phyloP scores from a whole-genome alignment of 805 yeast genomes.

The Metschnikowia henanensis region DNA sequence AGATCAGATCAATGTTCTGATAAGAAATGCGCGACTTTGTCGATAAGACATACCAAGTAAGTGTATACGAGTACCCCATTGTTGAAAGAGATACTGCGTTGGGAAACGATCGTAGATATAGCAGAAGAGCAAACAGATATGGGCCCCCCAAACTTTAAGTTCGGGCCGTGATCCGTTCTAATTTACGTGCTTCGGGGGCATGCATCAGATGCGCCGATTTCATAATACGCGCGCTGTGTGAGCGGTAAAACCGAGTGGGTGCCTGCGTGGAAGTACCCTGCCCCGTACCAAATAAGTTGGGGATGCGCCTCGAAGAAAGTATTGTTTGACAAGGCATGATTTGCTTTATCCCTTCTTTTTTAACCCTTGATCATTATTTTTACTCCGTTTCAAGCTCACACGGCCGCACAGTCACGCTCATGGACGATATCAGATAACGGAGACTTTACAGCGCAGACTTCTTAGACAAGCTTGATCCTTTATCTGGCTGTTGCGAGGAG shows the following conservation, averaged over 20 bases:
- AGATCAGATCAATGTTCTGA: no score
- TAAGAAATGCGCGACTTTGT: neutral
- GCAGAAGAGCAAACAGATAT: neutral
- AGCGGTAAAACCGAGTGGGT: neutral
- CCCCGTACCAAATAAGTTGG: neutral
- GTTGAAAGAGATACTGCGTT: neutral
- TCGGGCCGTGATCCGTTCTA: neutral
- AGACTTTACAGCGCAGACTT: no score
- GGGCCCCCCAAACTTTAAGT: neutral
- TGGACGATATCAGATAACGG: no score
- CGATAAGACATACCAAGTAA: conserved; percentile 12
- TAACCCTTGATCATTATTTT: no score
- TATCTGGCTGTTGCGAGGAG: no score
- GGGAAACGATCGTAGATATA: neutral
- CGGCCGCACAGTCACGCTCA: no score
- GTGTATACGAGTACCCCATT: conserved; percentile 12
- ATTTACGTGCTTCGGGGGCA: conserved; percentile 6
- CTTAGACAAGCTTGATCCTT: no score
- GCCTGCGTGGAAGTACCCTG: neutral
- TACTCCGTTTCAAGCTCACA: no score
- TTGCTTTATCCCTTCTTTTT: no score
- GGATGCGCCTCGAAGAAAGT: neutral
- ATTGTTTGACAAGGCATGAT: no score
- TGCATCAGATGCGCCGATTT: neutral
- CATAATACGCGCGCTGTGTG: conserved; percentile 7